Evolutionary conservation across 352 stramenopile species (phyloP).

Genomic region (Pythium monospermum): DNA sequence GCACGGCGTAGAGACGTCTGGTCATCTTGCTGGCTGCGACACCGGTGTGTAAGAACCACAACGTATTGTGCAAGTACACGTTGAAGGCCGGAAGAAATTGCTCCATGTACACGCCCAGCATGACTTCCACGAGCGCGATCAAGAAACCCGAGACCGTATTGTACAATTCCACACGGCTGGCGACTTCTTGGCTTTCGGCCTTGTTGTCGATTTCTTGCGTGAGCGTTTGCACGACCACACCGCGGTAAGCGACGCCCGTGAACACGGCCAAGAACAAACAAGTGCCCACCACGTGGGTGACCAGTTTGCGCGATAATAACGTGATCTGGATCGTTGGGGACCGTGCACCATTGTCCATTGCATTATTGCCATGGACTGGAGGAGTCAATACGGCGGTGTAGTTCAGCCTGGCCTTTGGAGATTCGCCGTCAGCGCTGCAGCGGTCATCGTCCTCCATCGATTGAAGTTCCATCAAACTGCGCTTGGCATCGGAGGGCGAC

Average conservation of each 20-base stretch:
- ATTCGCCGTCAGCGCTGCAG: no score
- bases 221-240: constrained; percentile 28
- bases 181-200: constrained; percentile 22
- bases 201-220: constrained; percentile 35
- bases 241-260: constrained; percentile 26
- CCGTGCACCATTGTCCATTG: no score
- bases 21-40: constrained; percentile 2
- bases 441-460: no score
- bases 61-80: constrained; percentile 45
- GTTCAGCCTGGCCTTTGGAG: no score
- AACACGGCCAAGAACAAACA: constrained; percentile 25
- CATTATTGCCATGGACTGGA: no score
- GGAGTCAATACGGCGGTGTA: no score
- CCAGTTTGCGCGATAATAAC: constrained; percentile 16
- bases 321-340: constrained; percentile 30
- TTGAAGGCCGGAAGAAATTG: constrained; percentile 33
- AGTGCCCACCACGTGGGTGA: constrained; percentile 23
- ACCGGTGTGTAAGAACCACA: constrained; percentile 37
- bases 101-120: constrained; percentile 30
- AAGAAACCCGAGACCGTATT: constrained; percentile 43
- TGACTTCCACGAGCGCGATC: constrained; percentile 39
- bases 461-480: no score
- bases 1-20: constrained; percentile 2
- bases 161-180: constrained; percentile 36
- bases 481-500: no score